Evolutionary conservation across 768 basidiomycete genomes (phyloP).

Genomic region (Pholiota conissans): DNA sequence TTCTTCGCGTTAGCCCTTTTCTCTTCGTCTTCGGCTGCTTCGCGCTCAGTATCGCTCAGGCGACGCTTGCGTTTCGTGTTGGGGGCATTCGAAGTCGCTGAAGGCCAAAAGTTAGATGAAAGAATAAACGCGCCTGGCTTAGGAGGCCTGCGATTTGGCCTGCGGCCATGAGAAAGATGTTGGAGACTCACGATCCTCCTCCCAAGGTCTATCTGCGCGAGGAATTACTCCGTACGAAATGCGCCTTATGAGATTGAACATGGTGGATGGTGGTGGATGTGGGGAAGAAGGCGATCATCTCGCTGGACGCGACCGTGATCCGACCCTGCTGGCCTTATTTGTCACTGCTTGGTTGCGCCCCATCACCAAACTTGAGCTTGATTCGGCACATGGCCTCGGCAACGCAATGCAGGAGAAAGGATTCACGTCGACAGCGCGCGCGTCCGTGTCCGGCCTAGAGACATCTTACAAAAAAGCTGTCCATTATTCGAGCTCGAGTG

Average conservation of each 20-base stretch:
- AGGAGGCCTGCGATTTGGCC: neutral
- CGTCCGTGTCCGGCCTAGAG: too few relatives aligned
- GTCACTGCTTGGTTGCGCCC: neutral
- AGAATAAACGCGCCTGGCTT: neutral
- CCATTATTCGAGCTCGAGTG: too few relatives aligned
- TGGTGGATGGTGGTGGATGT: slow-evolving; percentile 23
- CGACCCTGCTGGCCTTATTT: slow-evolving; percentile 10
- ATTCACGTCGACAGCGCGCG: too few relatives aligned
- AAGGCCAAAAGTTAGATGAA: slow-evolving; percentile 10
- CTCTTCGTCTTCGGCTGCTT: slow-evolving; percentile 40
- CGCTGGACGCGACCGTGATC: slow-evolving; percentile 19
- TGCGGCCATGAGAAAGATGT: slow-evolving; percentile 5
- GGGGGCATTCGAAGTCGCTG: slow-evolving; percentile 77
- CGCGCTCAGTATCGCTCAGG: slow-evolving; percentile 48
- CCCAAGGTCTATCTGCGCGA: slow-evolving; percentile 74
- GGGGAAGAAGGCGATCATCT: slow-evolving; percentile 12
- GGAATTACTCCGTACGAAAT: slow-evolving; percentile 71
- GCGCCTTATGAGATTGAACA: slow-evolving; percentile 74
- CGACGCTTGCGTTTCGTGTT: slow-evolving; percentile 68
- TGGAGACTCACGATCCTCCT: slow-evolving; percentile 64
- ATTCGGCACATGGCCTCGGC: too few relatives aligned
- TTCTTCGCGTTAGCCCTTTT: slow-evolving; percentile 43
- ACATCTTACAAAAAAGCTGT: too few relatives aligned
- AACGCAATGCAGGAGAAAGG: too few relatives aligned
- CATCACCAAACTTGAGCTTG: too few relatives aligned